phyloP scores from a whole-genome alignment of 305 asterid genomes.

The Fraxinus latifolia region DNA sequence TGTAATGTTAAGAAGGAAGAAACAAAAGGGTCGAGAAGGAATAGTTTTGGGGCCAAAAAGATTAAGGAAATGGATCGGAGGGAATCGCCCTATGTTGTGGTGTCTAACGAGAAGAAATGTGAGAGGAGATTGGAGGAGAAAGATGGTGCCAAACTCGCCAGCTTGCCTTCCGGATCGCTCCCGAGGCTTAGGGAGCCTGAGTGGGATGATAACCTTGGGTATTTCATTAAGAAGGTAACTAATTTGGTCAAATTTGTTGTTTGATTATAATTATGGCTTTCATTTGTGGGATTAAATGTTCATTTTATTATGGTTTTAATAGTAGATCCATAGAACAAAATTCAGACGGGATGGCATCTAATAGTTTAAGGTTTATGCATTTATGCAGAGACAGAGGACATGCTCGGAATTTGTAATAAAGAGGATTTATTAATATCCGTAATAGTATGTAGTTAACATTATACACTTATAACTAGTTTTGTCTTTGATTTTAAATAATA shows the following conservation, averaged over 20 bases:
- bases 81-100: constrained; percentile 50
- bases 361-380: neutral
- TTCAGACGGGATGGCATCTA: neutral
- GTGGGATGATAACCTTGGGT: constrained; percentile 49
- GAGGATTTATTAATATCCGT: neutral
- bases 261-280: constrained; percentile 2
- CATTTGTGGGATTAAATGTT: neutral
- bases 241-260: neutral
- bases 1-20: constrained; percentile 23
- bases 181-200: constrained; percentile 37
- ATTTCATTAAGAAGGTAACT: constrained; percentile 52
- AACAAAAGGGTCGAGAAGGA: constrained; percentile 29
- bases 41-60: constrained; percentile 46
- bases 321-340: neutral
- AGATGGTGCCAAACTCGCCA: constrained; percentile 24
- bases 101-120: constrained; percentile 22
- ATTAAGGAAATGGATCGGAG: constrained; percentile 39
- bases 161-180: constrained; percentile 17
- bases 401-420: neutral
- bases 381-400: neutral
- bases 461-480: neutral
- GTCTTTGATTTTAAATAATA: neutral
- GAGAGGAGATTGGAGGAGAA: constrained; percentile 26
- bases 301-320: neutral
- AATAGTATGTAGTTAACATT: neutral